Evolutionary conservation across 2,329 filamentous ascomycete genomes (phyloP), one percentile per base, ranked within the genome.

Genomic region (Xylariaceae sp.): DNA sequence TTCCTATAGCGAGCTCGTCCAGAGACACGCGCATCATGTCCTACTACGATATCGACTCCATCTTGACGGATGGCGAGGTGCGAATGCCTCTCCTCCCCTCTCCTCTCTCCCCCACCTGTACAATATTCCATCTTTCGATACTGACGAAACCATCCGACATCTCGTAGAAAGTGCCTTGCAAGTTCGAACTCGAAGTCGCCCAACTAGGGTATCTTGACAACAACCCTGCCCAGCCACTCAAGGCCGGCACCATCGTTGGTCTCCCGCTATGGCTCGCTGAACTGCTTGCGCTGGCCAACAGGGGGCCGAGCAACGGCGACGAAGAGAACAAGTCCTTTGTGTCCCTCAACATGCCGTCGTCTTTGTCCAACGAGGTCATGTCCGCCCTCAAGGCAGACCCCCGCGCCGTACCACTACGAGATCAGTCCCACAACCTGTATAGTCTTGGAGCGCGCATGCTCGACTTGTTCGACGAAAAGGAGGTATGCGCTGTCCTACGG

Each of bases 261-360:
- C 84, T 97, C 1, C 94, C 94, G 1, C 80, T 97, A 62, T 99
- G 94, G 94, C 84, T 99, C 9, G 91, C 88, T 62, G 89, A 96
- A 71, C 92, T 96, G 81, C 87, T 99, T 50, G 89, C 89, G 32
- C 81, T 95, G 44, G 85, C 82, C 60, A 79, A 71, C 72, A 7
- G 72, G 70, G 47, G 68, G 55, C 55, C 64, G 61, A 63, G 60
- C 45, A 67, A 61, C 50, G 59, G 63, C 37, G 71, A 73, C 31
- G 72, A 76, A 29, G 63, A 71, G 54, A 67, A 73, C 54, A 75
- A 72, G 48, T 81, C 87, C 5, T 83, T 91, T 29, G 81, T 94
- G 3, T 88, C 87, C 0, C 82, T 97, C 57, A 91, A 94, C 68
- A 81, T 95, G 6, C 92, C 94, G 0, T 71, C 81, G 0, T 86